Conservation (phyloP, 83 land plant genomes). For the Diphasiastrum complanatum region DNA sequence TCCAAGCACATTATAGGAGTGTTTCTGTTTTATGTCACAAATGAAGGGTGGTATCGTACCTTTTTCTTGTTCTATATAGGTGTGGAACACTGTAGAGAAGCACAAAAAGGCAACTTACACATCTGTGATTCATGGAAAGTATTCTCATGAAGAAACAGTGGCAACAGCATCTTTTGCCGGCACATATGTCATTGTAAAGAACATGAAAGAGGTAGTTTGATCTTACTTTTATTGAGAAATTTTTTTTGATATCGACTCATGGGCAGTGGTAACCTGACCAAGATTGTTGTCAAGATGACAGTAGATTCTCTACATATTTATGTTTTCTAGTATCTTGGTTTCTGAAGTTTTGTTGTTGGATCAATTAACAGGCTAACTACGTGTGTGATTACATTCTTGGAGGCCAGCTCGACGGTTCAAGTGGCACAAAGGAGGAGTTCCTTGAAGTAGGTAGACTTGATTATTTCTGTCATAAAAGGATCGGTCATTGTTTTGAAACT, state of each 20-base stretch:
- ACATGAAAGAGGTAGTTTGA: slow-evolving; percentile 61
- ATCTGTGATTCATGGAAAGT: slow-evolving; percentile 94
- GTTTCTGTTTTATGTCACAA: too few species aligned
- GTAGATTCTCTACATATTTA: background rate
- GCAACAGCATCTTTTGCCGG: slow-evolving; percentile 97
- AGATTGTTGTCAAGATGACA: too few species aligned
- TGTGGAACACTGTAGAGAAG: slow-evolving; percentile 95
- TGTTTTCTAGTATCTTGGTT: background rate
- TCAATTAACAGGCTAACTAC: slow-evolving; percentile 54
- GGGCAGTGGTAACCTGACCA: too few species aligned
- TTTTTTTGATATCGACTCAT: background rate
- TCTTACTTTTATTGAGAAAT: too few species aligned
- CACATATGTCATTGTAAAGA: slow-evolving; percentile 69
- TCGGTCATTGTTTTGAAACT: too few species aligned
- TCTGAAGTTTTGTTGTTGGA: background rate
- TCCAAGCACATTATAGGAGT: too few species aligned
- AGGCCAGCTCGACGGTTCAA: slow-evolving; percentile 86
- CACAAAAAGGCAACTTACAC: slow-evolving; percentile 85
- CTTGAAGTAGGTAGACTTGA: slow-evolving; percentile 43
- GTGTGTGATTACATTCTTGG: slow-evolving; percentile 88
- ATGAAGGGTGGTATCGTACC: too few species aligned
- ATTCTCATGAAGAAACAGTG: slow-evolving; percentile 87
- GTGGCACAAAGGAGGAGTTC: slow-evolving; percentile 84
- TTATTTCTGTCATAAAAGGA: slow-evolving; percentile 4
- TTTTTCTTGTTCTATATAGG: slow-evolving; percentile 34